These are phyloP conservation scores for Trichomonascaceae sp. DNA, from an alignment of 1,139 yeast species.

Conservation along the genomic window DNA sequence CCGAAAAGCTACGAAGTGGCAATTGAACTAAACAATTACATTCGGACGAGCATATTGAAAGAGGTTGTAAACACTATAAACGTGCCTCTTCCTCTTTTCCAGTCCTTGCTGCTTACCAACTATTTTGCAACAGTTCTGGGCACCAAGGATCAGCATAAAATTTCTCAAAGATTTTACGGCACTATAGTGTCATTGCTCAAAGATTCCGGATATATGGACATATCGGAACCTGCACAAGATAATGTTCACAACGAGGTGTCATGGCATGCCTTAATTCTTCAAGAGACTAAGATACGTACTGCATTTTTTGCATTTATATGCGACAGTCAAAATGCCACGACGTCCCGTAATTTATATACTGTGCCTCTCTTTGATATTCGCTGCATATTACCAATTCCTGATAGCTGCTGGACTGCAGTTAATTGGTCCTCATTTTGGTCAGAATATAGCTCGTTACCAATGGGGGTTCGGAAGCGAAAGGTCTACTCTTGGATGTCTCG, in stretches of 20 bases:
- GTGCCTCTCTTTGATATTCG: background rate
- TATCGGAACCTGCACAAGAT: background rate
- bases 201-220: background rate
- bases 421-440: background rate
- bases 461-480: background rate
- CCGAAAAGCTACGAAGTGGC: background rate
- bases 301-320: background rate
- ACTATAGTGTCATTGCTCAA: background rate
- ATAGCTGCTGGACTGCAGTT: background rate
- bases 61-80: background rate
- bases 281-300: background rate
- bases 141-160: background rate
- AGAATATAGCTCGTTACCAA: background rate
- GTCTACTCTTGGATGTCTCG: background rate
- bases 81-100: background rate
- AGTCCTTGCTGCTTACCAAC: background rate
- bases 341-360: background rate
- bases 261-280: background rate
- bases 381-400: background rate
- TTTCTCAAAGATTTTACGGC: background rate
- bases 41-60: background rate
- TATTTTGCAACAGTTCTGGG: background rate
- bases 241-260: background rate
- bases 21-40: background rate
- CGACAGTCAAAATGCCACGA: background rate